These are phyloP conservation scores for Pichia nakasei DNA, from an alignment of 805 yeast genomes.

Conservation along the genomic window DNA sequence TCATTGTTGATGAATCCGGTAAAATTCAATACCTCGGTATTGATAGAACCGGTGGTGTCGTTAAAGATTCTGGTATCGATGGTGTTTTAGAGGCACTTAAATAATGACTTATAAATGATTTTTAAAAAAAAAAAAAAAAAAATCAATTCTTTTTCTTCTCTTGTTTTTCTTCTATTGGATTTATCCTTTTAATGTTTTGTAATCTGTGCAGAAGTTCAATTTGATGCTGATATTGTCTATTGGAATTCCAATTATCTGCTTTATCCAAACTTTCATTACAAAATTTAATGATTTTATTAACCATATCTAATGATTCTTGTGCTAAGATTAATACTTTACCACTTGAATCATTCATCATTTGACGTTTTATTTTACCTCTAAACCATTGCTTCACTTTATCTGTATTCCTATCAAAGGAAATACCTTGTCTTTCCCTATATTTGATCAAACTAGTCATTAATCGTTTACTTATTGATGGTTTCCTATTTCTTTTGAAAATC, in stretches of 20 bases:
- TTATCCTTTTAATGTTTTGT: slow-evolving; percentile 15
- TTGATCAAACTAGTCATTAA: slow-evolving; percentile 22
- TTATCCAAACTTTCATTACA: slow-evolving; percentile 77
- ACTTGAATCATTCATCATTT: slow-evolving; percentile 37
- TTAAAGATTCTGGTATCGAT: slow-evolving; percentile 10
- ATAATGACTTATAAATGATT: not conserved
- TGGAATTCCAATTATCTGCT: slow-evolving; percentile 70
- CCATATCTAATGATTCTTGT: slow-evolving; percentile 82
- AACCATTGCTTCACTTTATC: slow-evolving; percentile 18
- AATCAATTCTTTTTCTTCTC: not conserved
- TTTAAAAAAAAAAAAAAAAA: slow-evolving; percentile 10
- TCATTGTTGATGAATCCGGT: slow-evolving; percentile 44
- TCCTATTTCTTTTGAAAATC: slow-evolving; percentile 9
- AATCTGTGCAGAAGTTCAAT: slow-evolving; percentile 20
- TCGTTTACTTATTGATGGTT: slow-evolving; percentile 19
- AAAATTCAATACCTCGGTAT: slow-evolving; percentile 29
- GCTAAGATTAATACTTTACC: slow-evolving; percentile 76
- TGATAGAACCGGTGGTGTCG: slow-evolving; percentile 32
- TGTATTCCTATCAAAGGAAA: slow-evolving; percentile 8
- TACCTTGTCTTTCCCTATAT: slow-evolving; percentile 15
- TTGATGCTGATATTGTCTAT: slow-evolving; percentile 23
- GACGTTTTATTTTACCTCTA: slow-evolving; percentile 20
- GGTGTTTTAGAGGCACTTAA: slow-evolving; percentile 7
- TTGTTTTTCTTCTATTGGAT: not conserved
- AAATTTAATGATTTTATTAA: slow-evolving; percentile 69